Evolutionary conservation across 2,329 filamentous ascomycete species (phyloP), one percentile per base, ranked within the genome.

Genomic region (Fusarium citri): DNA sequence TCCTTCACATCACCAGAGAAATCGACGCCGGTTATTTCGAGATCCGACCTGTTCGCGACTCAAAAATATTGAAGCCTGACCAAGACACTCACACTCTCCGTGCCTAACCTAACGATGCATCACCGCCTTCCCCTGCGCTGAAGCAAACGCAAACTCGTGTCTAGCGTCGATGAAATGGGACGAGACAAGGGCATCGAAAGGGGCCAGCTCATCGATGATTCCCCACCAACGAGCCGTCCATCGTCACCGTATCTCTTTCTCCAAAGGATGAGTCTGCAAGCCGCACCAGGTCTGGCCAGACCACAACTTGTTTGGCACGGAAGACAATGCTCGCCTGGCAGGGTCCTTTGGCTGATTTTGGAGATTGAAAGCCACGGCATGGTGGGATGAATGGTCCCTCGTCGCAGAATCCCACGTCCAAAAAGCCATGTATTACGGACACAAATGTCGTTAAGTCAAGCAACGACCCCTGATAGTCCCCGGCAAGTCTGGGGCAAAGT

Each of bases 61-160:
- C 55, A 41, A 25, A 50, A 57, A 51, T 54, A 59, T 74, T 72
- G 66, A 64, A 74, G 72, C 72, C 72, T 72, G 71, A 74, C 69
- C 60, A 64, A 40, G 54, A 26, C 54, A 62, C 34, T 48, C 49
- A 54, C 22, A 69, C 64, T 56, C 72, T 74, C 61, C 46, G 31
- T 65, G 73, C 72, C 73, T 72, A 73, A 75, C 65, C 73, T 72
- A 73, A 75, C 67, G 70, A 75, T 73, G 73, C 73, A 75, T 75
- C 73, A 69, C 70, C 68, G 71, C 72, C 67, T 71, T 72, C 69
- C 62, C 71, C 55, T 69, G 62, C 57, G 64, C 66, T 74, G 59
- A 61, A 71, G 68, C 49, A 72, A 62, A 63, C 63, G 58, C 58
- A 73, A 71, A 63, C 64, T 67, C 49, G 43, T 66, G 62, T 68